A percentile compares a stretch with the other conserved stretches of the same genome.
These are phyloP conservation scores for Colletotrichum sp. DNA, from an alignment of 2,329 filamentous ascomycete genomes.

Conservation along the genomic window DNA sequence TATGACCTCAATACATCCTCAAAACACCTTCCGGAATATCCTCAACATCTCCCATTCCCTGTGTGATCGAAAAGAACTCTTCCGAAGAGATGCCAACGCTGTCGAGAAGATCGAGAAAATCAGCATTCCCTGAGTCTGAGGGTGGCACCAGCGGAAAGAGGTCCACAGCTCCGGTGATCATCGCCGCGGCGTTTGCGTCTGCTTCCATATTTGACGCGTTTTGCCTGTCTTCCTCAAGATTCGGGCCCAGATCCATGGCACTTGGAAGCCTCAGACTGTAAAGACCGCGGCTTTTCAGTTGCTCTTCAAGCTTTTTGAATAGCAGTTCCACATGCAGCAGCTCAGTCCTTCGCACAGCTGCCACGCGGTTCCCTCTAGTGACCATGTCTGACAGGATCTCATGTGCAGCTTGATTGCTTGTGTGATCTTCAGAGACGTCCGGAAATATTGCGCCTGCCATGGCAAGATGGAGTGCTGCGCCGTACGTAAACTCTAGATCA, in stretches of 20 bases:
- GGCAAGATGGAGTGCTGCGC: background rate
- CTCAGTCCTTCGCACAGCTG: background rate
- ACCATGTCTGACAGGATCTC: background rate
- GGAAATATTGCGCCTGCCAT: background rate
- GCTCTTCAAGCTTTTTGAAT: background rate
- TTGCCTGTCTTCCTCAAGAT: background rate
- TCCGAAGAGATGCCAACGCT: background rate
- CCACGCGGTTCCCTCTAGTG: background rate
- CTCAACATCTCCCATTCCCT: background rate
- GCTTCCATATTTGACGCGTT: background rate
- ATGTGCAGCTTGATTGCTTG: background rate
- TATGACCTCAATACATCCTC: background rate
- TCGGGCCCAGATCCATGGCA: background rate
- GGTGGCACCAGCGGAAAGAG: background rate
- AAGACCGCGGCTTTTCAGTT: background rate
- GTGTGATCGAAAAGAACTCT: background rate
- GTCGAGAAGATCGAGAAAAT: background rate
- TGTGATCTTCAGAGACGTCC: background rate
- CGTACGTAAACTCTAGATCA: background rate
- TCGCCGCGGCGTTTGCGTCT: background rate
- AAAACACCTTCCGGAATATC: background rate
- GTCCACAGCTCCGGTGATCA: background rate
- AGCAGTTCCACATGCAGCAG: background rate
- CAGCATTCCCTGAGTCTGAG: background rate
- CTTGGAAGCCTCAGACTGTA: background rate